Conservation (phyloP, 192 early-diverging fungal species). For the Podila verticillata region DNA sequence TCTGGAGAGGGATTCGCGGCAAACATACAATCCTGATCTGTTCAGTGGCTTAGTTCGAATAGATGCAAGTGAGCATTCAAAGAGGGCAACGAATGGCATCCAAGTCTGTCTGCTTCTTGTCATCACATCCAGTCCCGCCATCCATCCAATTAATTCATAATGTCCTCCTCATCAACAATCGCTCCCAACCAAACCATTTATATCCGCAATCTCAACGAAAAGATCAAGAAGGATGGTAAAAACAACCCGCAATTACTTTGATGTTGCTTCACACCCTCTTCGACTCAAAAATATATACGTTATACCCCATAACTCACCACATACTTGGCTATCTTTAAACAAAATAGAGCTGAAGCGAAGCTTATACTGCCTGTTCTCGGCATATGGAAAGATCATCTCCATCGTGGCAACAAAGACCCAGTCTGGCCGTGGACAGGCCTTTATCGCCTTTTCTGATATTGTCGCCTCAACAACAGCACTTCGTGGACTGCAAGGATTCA, state of each 20-base stretch:
- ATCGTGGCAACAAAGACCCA: slow-evolving; percentile 85
- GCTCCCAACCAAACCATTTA: slow-evolving; percentile 90
- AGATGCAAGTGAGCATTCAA: too few relatives aligned
- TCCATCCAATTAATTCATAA: neutral
- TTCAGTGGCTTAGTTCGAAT: too few relatives aligned
- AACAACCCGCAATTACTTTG: neutral
- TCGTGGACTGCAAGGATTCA: slow-evolving; percentile 88
- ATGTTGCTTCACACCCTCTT: too few relatives aligned
- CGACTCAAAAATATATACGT: too few relatives aligned
- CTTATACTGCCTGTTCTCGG: slow-evolving; percentile 87
- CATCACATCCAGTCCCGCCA: too few relatives aligned
- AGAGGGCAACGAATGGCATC: too few relatives aligned
- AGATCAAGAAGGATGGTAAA: slow-evolving; percentile 77
- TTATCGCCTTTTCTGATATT: slow-evolving; percentile 90
- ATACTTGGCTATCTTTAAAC: neutral
- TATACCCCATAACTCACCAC: too few relatives aligned
- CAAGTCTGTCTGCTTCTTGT: too few relatives aligned
- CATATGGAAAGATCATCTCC: slow-evolving; percentile 88
- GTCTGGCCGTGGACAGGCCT: slow-evolving; percentile 94
- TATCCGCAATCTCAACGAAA: slow-evolving; percentile 76
- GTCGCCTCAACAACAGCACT: slow-evolving; percentile 86
- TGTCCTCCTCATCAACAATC: slow-evolving; percentile 16
- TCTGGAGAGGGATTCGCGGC: too few relatives aligned
- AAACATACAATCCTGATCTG: too few relatives aligned
- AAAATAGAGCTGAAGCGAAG: slow-evolving; percentile 72